Evolutionary conservation across 73 alveolate genomes (phyloP).

Genomic region (Loxodes magnus): DNA sequence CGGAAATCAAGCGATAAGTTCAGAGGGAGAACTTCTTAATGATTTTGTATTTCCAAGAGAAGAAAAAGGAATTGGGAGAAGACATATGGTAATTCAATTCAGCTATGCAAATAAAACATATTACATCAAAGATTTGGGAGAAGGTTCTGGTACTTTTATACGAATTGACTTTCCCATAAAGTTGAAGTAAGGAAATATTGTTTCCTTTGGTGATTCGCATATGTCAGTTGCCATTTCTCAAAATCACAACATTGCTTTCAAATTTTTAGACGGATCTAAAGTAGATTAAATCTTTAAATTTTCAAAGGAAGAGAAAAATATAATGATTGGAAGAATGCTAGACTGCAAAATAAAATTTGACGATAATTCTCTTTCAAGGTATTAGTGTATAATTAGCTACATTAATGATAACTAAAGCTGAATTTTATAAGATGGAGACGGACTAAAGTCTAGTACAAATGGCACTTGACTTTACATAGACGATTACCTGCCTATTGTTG

Average conservation of each 20-base stretch:
- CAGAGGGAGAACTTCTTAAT: no score
- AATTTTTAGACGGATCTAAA: conserved; percentile 31
- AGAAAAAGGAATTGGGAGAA: conserved; percentile 49
- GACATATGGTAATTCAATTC: conserved; percentile 42
- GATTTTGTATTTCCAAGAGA: conserved; percentile 21
- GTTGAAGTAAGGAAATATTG: conserved; percentile 24
- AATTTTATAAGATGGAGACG: conserved; percentile 52
- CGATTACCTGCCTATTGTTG: conserved; percentile 28
- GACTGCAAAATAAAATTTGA: conserved; percentile 33
- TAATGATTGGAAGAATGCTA: conserved; percentile 35
- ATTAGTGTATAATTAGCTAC: conserved; percentile 33
- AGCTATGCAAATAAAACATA: conserved; percentile 12
- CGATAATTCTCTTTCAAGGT: conserved; percentile 38
- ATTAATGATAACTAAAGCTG: conserved; percentile 18
- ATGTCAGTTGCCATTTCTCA: conserved; percentile 23
- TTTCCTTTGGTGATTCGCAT: conserved; percentile 41
- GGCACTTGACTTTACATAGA: conserved; percentile 63
- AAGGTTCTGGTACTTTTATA: conserved; percentile 58
- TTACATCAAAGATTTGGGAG: conserved; percentile 57
- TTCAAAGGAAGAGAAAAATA: conserved; percentile 12
- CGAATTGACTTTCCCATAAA: conserved; percentile 20
- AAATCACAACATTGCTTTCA: conserved; percentile 18
- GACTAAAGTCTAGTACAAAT: conserved; percentile 51
- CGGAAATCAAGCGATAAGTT: no score
- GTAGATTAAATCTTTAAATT: conserved; percentile 27